Evolutionary conservation across 208 protist species (phyloP), one percentile per base, ranked within the genome.

Genomic region (Trypanosoma cruzi): DNA sequence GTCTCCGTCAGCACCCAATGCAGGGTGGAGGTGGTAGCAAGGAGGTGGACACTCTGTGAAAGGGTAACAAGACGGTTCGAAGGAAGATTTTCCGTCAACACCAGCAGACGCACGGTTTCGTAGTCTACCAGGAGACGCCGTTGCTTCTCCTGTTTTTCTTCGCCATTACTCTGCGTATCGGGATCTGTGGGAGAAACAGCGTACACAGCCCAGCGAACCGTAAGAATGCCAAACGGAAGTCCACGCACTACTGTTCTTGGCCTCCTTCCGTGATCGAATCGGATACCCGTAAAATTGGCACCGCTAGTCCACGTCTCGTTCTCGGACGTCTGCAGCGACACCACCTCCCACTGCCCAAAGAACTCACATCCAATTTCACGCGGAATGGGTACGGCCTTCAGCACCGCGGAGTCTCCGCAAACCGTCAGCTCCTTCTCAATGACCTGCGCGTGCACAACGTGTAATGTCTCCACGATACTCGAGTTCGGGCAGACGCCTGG

Each of bases 151-250:
- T 32, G 2, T 3, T 28, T 40, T 32, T 28, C 54, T 32, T 26
- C 20, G 24, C 1, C 55, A 67, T 62, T 56, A 32, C 22, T 52
- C 13, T 68, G 40, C 40, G 8, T 14, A 14, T 14, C 48, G 40
- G n/a, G 1, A 48, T 29, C 32, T 16, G 59, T 1, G 56, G 66
- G 8, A 77, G 58, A 4, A 75, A 56, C 44, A 31, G 62, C 44
- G 64, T 96, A 96, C 34, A 96, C 76, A 32, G 86, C 75, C 90
- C 90, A 96, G 18, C 90, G 87, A 36, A 96, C 71, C 46, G 84
- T 94, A 44, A 96, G 73, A 28, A 96, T 82, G 29, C 90, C 90
- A 71, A 96, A 96, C n/a, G 88, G 88, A 40, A 96, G 75, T 13
- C 84, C 84, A 34, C 77, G 72, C 65, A 96, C 84, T 2, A 86